phyloP scores from a whole-genome alignment of 495 filamentous ascomycete species.

The Tricharina praecox region DNA sequence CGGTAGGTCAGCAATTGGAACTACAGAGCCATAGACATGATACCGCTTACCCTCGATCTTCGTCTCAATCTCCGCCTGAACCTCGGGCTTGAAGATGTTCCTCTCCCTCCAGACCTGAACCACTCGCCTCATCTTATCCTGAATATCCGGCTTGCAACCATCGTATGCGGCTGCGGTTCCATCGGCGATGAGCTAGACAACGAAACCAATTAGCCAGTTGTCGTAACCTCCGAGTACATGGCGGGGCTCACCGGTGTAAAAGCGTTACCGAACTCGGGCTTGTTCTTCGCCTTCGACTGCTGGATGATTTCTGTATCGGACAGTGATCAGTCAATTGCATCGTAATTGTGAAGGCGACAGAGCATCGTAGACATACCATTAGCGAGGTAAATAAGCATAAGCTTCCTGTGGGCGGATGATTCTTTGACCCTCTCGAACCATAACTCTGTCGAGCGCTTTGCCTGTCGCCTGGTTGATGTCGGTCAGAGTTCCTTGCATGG shows the following conservation, averaged over 20 bases:
- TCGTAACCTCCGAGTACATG: constrained; percentile 1
- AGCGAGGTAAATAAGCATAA: constrained; percentile 86
- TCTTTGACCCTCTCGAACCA: constrained; percentile 84
- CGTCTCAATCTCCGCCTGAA: constrained; percentile 61
- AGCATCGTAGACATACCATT: constrained; percentile 47
- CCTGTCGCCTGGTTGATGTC: constrained; percentile 50
- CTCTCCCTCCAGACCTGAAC: constrained; percentile 87
- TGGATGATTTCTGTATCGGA: constrained; percentile 66
- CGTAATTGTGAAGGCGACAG: neutral
- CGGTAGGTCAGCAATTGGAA: neutral
- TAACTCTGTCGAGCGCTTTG: constrained; percentile 67
- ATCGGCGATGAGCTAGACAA: constrained; percentile 56
- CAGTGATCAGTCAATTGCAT: neutral
- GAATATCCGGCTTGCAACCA: constrained; percentile 63
- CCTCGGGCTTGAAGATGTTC: constrained; percentile 61
- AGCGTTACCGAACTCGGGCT: constrained; percentile 78
- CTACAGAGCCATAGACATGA: neutral
- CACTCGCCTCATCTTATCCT: constrained; percentile 71
- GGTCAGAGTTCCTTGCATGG: no score
- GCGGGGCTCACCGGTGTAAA: constrained; percentile 52
- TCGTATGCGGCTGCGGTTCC: constrained; percentile 72
- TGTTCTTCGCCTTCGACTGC: constrained; percentile 76
- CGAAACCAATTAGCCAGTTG: constrained; percentile 1
- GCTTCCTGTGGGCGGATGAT: constrained; percentile 58
- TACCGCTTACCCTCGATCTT: constrained; percentile 48